These are phyloP conservation scores for Ogataea paraovalis DNA, from an alignment of 805 yeast genomes.

Conservation along the genomic window DNA sequence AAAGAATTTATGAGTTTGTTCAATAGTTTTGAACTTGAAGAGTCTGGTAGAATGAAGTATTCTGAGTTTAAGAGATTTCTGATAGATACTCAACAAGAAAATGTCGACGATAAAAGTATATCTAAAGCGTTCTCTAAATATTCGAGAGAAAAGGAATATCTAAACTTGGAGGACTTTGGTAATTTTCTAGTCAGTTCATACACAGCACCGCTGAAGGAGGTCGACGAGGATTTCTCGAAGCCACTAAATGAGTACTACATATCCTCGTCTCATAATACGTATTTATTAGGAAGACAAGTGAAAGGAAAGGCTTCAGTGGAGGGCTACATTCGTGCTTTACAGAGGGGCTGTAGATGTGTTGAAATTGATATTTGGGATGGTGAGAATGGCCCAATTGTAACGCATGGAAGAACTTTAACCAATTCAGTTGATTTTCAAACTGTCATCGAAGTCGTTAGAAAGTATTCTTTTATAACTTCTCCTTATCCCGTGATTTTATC, in stretches of 20 bases:
- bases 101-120: constrained; percentile 27
- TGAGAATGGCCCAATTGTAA: constrained; percentile 71
- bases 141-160: constrained; percentile 5
- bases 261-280: constrained; percentile 94
- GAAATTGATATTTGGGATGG: constrained; percentile 96
- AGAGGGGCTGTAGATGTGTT: constrained; percentile 90
- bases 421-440: constrained; percentile 63
- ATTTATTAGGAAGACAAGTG: constrained; percentile 80
- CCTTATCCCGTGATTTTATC: constrained; percentile 85
- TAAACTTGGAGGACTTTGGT: constrained; percentile 27
- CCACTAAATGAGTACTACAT: constrained; percentile 87
- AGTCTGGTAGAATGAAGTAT: constrained; percentile 21
- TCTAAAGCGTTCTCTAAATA: constrained; percentile 36
- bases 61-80: constrained; percentile 43
- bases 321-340: constrained; percentile 81
- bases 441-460: constrained; percentile 69
- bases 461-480: constrained; percentile 84
- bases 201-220: constrained; percentile 21
- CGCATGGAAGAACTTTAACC: constrained; percentile 86
- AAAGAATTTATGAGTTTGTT: constrained; percentile 51
- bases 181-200: constrained; percentile 32
- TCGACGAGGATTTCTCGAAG: constrained; percentile 40
- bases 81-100: constrained; percentile 44
- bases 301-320: constrained; percentile 87
- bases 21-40: constrained; percentile 20